These are phyloP conservation scores for Poronia punctata DNA, from an alignment of 495 filamentous ascomycete species.

Conservation along the genomic window DNA sequence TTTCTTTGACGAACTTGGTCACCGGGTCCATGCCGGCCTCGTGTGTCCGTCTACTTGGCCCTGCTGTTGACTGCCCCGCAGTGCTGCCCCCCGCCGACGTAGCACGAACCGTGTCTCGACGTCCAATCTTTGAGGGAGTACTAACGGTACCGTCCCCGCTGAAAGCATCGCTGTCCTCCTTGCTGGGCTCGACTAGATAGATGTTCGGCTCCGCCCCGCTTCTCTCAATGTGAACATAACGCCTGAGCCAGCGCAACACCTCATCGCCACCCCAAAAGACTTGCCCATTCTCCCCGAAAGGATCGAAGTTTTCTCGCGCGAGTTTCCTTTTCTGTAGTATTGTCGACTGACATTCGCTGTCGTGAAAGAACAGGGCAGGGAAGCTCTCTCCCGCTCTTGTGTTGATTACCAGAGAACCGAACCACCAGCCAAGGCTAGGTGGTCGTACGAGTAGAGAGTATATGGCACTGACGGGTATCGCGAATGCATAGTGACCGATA, in stretches of 20 bases:
- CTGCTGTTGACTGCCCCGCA: constrained; percentile 19
- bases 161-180: constrained; percentile 79
- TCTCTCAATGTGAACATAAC: constrained; percentile 74
- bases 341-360: constrained; percentile 91
- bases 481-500: constrained; percentile 84
- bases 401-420: constrained; percentile 89
- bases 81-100: constrained; percentile 23
- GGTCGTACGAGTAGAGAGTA: constrained; percentile 87
- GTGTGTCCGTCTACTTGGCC: constrained; percentile 31
- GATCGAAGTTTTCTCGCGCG: constrained; percentile 78
- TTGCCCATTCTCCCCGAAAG: constrained; percentile 74
- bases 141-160: constrained; percentile 49
- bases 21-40: constrained; percentile 92
- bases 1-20: constrained; percentile 90
- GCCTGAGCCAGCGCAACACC: constrained; percentile 81
- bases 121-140: constrained; percentile 34
- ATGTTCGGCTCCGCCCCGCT: constrained; percentile 78
- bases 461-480: constrained; percentile 81
- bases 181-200: constrained; percentile 81
- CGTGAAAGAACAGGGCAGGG: constrained; percentile 94
- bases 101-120: constrained; percentile 30
- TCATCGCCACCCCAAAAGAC: constrained; percentile 98
- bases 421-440: constrained; percentile 96
- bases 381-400: constrained; percentile 83
- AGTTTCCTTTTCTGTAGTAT: constrained; percentile 87